Evolutionary conservation across 805 yeast species (phyloP), one percentile per base, ranked within the genome.

Genomic region (Starmerella stigmatis): DNA sequence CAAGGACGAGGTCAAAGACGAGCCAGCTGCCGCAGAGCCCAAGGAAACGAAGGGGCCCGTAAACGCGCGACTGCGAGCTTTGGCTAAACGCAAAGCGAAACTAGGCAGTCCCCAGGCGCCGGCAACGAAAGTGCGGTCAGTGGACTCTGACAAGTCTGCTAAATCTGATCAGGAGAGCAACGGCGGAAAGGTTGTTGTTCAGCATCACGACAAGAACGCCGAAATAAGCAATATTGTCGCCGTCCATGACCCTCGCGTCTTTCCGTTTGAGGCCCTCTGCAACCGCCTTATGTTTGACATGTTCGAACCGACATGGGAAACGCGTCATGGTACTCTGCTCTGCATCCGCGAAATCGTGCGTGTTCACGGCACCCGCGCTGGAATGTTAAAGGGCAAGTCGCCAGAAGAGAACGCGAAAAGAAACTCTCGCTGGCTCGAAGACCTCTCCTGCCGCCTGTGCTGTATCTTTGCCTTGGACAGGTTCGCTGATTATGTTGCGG

Each of bases 401-500:
- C 61, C 57, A 40, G 67, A 64, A 34, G 85, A 82, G 52, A 92
- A 92, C 58, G 75, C 77, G 52, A 45, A 52, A 4, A 71, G 79
- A 50, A 92, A 89, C 58, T 64, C 68, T 15, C 72, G 70, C 36
- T 81, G 88, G 44, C 67, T 92, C 28, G 95, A 92, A 61, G 97
- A 92, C 63, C 69, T 89, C 46, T 81, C 94, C 3, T 85, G 92
- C 16, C 72, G 96, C 50, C 60, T 92, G 37, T 71, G 94, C 57
- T 81, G 94, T 5, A 68, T 92, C 11, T 85, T 92, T 63, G 89
- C 96, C 3, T 68, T 92, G 43, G 99, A 92, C 64, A 67, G 97
- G 55, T 92, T 92, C 64, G 97, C 96, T 38, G 99, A 92, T 66
- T 92, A 84, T 62, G 94, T 92, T 26, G 81, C 94, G 34, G 99